A percentile compares a stretch with the other conserved stretches of the same genome.
phyloP scores from a whole-genome alignment of 129 eudicot species.

The carrot (Daucus carota) region DH1_v3.0 NC_030387.2:26176001-26176500 shows the following conservation, averaged over 20 bases:
- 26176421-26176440: not conserved
- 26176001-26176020: not conserved
- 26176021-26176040: constrained; percentile 11
- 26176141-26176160: constrained; percentile 89
- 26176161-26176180: constrained; percentile 18
- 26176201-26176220: not conserved
- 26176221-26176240: constrained; percentile 2
- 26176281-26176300: not conserved
- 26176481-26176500: not conserved
- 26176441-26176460: not conserved
- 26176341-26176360: not conserved
- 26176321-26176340: not conserved
- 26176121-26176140: constrained; percentile 83
- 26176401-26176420: not conserved
- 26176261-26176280: not conserved
- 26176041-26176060: constrained; percentile 82
- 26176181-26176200: constrained; percentile 8
- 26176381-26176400: not conserved
- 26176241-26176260: too few relatives aligned
- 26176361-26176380: not conserved
- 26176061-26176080: constrained; percentile 87
- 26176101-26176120: constrained; percentile 77
- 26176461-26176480: not conserved
- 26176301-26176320: not conserved
- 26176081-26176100: constrained; percentile 96